Evolutionary conservation across 1,139 yeast genomes (phyloP), one percentile per base, ranked within the genome.

Genomic region (Pichia kudriavzevii): DNA sequence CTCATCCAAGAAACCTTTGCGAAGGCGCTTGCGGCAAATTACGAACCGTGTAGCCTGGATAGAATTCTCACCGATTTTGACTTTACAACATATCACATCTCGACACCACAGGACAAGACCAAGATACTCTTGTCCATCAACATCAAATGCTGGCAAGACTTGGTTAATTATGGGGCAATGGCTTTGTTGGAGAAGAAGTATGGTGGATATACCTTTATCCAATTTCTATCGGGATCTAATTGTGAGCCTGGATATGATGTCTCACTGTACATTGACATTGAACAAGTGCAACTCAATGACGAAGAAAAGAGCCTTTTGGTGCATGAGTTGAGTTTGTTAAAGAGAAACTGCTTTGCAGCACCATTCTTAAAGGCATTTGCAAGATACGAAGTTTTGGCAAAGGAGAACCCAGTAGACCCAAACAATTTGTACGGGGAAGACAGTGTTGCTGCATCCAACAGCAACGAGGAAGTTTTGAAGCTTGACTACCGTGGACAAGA

Each of bases 51-150:
- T 43, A 67, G 81, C n/a, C 69, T 91, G 49, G 96, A 91, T 60
- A 75, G 96, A 58, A 75, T 91, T 46, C 75, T 91, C 45, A 79
- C 95, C 24, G 99, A 91, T 63, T 91, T 91, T 53, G 98, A 91
- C 60, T 87, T 87, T 63, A 94, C 95, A 39, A 83, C 94, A 21
- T 87, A 82, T 61, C 97, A 88, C 60, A 67, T 93, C 45, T 80
- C 94, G 32, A 88, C 95, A 28, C 78, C 88, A 11, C 85, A 74
- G 54, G 69, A 66, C 51, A 82, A 75, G 66, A 61, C 75, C 29
- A 64, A 72, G 56, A 62, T 85, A 41, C 64, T 81, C 44, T 63
- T 85, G 29, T 81, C 94, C 15, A 66, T 85, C 44, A 74, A 72
- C 47, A 72, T 83, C 56, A 81, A 79, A 57, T 80, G 94, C 51